A percentile compares a stretch with the other conserved stretches of the same genome.
Evolutionary conservation across 768 basidiomycete species (phyloP).

Genomic region (Kwoniella shandongensis): DNA sequence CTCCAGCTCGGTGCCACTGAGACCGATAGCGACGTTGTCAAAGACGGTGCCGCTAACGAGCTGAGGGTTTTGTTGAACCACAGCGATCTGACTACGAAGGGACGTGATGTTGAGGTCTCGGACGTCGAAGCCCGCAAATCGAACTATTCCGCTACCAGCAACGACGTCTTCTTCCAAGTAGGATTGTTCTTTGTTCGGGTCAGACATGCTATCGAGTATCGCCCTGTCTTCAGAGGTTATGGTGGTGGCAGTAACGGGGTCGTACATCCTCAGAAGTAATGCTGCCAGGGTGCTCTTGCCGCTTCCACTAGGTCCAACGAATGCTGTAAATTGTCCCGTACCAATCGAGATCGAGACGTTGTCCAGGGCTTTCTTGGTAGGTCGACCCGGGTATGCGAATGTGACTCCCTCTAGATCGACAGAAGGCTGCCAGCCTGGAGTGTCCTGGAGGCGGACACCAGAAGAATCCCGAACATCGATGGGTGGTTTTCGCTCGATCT

Average conservation of each 20-base stretch:
- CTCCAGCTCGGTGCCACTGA: slow-evolving; percentile 46
- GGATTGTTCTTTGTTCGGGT: slow-evolving; percentile 4
- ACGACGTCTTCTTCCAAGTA: slow-evolving; percentile 7
- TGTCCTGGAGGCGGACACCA: slow-evolving; percentile 26
- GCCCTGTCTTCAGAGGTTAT: slow-evolving; percentile 22
- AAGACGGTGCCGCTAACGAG: slow-evolving; percentile 46
- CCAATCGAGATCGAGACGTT: slow-evolving; percentile 32
- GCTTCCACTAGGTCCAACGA: slow-evolving; percentile 49
- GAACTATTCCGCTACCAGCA: slow-evolving; percentile 12
- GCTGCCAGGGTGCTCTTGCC: slow-evolving; percentile 48
- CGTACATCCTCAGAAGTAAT: slow-evolving; percentile 48
- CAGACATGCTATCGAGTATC: slow-evolving; percentile 17
- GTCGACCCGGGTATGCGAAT: slow-evolving; percentile 49
- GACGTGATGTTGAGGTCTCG: slow-evolving; percentile 38
- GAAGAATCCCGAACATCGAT: slow-evolving; percentile 40
- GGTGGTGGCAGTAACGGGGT: slow-evolving; percentile 28
- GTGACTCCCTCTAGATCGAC: slow-evolving; percentile 47
- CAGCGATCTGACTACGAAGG: slow-evolving; percentile 39
- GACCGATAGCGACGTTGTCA: slow-evolving; percentile 51
- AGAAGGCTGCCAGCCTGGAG: slow-evolving; percentile 20
- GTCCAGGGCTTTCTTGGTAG: slow-evolving; percentile 37
- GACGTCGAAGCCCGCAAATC: slow-evolving; percentile 33
- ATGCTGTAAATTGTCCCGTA: slow-evolving; percentile 47
- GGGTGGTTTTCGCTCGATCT: slow-evolving; percentile 44
- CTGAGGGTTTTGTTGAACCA: slow-evolving; percentile 45